Percentiles rank a stretch among this genome's conserved stretches.
Conservation (phyloP, 2,329 filamentous ascomycete species). For the Aspergillus fructus region DNA sequence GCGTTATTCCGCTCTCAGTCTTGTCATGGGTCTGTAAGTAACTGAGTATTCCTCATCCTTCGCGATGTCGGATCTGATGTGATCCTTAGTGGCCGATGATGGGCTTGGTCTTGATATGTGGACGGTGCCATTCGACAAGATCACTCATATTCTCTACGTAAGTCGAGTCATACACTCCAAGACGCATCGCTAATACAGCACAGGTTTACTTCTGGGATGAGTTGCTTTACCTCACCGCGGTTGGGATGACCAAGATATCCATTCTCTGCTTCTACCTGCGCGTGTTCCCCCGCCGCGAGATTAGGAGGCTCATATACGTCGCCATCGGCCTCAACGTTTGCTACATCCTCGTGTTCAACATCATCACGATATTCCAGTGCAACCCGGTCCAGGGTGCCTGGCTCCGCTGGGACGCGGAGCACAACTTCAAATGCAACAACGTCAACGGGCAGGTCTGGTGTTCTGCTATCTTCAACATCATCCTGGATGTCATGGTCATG, state of each 20-base stretch:
- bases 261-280: constrained; percentile 43
- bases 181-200: constrained; percentile 8
- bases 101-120: constrained; percentile 49
- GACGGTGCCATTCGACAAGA: constrained; percentile 43
- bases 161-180: constrained; percentile 17
- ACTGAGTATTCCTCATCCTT: too few species aligned
- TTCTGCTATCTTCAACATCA: constrained; percentile 33
- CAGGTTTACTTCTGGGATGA: constrained; percentile 32
- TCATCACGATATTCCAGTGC: constrained; percentile 41
- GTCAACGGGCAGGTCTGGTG: constrained; percentile 40
- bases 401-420: constrained; percentile 41
- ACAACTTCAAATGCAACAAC: constrained; percentile 34
- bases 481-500: constrained; percentile 31
- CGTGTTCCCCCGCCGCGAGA: constrained; percentile 40
- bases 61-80: too few species aligned
- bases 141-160: constrained; percentile 43
- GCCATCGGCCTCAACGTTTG: constrained; percentile 31
- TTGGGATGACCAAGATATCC: constrained; percentile 30
- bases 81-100: constrained; percentile 32
- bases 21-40: constrained; percentile 28
- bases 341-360: constrained; percentile 32
- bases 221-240: constrained; percentile 35
- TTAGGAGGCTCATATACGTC: constrained; percentile 31
- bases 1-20: constrained; percentile 23
- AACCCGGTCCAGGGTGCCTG: constrained; percentile 39